Conservation (phyloP, 1,284 basidiomycete genomes). For the Papiliotrema laurentii region DNA sequence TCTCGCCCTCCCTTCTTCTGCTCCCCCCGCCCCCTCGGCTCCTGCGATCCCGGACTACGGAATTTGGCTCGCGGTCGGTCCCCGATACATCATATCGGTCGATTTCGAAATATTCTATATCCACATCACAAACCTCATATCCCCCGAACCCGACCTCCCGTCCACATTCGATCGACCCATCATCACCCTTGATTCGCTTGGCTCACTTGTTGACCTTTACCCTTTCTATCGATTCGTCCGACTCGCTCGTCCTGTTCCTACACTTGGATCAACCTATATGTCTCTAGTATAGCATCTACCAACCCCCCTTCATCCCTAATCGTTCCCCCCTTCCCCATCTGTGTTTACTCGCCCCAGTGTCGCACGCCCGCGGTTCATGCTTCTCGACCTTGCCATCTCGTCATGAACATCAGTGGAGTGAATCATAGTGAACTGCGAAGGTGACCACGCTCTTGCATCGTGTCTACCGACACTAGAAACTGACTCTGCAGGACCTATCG, state of each 20-base stretch:
- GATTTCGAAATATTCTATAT: too few relatives aligned
- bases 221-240: background rate
- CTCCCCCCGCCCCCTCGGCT: too few relatives aligned
- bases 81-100: too few relatives aligned
- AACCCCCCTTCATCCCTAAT: too few relatives aligned
- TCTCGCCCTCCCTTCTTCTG: background rate
- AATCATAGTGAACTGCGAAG: conserved; percentile 23
- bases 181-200: too few relatives aligned
- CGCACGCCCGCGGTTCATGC: background rate
- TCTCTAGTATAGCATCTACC: too few relatives aligned
- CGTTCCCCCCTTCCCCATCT: background rate
- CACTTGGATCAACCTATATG: too few relatives aligned
- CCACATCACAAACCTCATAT: too few relatives aligned
- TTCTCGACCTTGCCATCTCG: background rate
- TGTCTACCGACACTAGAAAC: background rate
- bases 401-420: conserved; percentile 28
- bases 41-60: too few relatives aligned
- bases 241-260: background rate
- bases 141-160: too few relatives aligned
- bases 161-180: too few relatives aligned
- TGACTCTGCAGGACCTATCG: conserved; percentile 30
- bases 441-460: conserved; percentile 11
- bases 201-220: background rate
- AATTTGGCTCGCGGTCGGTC: too few relatives aligned
- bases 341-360: background rate